Evolutionary conservation across 192 early-diverging fungal species (phyloP).

Genomic region (Coemansia biformis): DNA sequence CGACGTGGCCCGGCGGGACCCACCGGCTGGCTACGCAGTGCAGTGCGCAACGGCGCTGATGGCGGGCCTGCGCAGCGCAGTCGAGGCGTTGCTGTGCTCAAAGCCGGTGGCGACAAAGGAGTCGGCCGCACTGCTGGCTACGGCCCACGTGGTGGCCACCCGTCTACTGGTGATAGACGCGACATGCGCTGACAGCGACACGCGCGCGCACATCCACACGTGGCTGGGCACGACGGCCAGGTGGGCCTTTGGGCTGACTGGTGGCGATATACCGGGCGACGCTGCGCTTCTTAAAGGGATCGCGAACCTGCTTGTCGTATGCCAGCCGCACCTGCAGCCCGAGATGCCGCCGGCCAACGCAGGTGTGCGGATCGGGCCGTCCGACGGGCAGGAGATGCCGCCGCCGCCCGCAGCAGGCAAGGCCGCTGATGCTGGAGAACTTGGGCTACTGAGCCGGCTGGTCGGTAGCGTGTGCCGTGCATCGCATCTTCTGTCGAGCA

Average conservation of each 20-base stretch:
- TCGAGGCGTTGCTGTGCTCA: slow-evolving; percentile 9
- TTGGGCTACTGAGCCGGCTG: slow-evolving; percentile 15
- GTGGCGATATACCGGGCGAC: slow-evolving; percentile 21
- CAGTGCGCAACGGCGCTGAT: slow-evolving; percentile 6
- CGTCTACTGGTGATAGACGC: slow-evolving; percentile 7
- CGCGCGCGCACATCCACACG: not conserved
- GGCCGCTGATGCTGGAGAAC: slow-evolving; percentile 13
- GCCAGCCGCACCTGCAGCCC: slow-evolving; percentile 27
- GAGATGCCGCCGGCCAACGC: too few relatives aligned
- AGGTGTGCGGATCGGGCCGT: too few relatives aligned
- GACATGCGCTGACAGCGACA: not conserved
- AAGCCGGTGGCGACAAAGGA: slow-evolving; percentile 15
- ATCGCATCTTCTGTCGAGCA: slow-evolving; percentile 8
- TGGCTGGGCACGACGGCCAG: slow-evolving; percentile 5
- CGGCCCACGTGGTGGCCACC: slow-evolving; percentile 2
- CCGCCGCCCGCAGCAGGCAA: slow-evolving; percentile 2
- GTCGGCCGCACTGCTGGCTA: slow-evolving; percentile 5
- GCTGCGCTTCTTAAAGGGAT: slow-evolving; percentile 9
- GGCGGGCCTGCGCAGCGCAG: slow-evolving; percentile 7
- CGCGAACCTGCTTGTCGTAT: slow-evolving; percentile 4
- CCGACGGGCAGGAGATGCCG: too few relatives aligned
- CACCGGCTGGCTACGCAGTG: not conserved
- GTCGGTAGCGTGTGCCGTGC: slow-evolving; percentile 14
- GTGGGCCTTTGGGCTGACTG: slow-evolving; percentile 12
- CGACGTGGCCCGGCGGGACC: too few relatives aligned